Percentiles rank a stretch among this genome's conserved stretches.
Conservation (phyloP, 352 stramenopile genomes). For the Phytophthora melonis region DNA sequence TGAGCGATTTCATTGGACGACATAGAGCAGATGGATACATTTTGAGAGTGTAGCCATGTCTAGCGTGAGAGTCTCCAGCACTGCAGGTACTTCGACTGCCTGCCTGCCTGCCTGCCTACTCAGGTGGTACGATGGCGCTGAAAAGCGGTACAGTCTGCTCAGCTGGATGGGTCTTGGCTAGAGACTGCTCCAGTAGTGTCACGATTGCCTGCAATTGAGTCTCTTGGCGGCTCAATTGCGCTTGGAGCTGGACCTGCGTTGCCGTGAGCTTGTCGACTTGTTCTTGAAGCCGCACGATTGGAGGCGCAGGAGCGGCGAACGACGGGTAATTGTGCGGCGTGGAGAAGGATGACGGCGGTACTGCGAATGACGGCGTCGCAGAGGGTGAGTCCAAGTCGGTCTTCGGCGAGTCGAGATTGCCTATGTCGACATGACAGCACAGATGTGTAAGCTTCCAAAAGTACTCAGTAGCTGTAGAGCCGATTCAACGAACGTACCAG, state of each 20-base stretch:
- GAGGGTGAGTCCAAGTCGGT: conserved; percentile 39
- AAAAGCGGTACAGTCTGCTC: conserved; percentile 49
- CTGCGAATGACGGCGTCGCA: conserved; percentile 22
- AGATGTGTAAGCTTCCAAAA: background rate
- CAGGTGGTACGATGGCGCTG: conserved; percentile 53
- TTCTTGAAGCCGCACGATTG: conserved; percentile 49
- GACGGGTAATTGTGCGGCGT: conserved; percentile 32
- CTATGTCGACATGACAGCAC: conserved; percentile 9
- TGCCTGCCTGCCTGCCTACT: conserved; percentile 23
- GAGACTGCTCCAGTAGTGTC: conserved; percentile 47
- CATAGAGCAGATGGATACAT: conserved; percentile 24
- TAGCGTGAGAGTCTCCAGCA: too few relatives aligned
- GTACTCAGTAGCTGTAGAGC: background rate
- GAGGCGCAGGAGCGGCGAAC: conserved; percentile 25
- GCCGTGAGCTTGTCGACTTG: conserved; percentile 64
- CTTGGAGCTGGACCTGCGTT: conserved; percentile 66
- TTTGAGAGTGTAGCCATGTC: conserved; percentile 22
- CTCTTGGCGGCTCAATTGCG: conserved; percentile 65
- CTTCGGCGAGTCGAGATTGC: conserved; percentile 43
- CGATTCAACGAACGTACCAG: conserved; percentile 15
- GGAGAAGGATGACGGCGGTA: conserved; percentile 29
- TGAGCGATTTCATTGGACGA: conserved; percentile 7
- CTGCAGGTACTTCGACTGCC: background rate
- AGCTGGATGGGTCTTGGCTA: conserved; percentile 15
- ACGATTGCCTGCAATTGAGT: conserved; percentile 66